Evolutionary conservation across 805 yeast genomes (phyloP).

Genomic region (Sugiyamaella lignohabitans): DNA sequence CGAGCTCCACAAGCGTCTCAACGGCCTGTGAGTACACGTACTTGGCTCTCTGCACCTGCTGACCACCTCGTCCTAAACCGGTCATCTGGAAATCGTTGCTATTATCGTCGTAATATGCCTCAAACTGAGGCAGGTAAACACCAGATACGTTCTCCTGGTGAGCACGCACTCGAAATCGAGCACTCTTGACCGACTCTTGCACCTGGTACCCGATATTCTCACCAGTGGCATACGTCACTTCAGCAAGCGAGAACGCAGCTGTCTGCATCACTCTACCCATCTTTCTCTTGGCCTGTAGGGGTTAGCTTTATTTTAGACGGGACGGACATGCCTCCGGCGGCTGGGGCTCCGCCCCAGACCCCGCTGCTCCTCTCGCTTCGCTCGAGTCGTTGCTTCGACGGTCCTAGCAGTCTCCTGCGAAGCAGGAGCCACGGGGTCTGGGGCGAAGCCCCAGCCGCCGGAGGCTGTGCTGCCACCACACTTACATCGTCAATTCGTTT

Average conservation of each 20-base stretch:
- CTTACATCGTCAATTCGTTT: slow-evolving; percentile 77
- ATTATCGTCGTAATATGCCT: slow-evolving; percentile 71
- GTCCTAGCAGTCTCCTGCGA: too few species aligned
- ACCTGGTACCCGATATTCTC: slow-evolving; percentile 94
- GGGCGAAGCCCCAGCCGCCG: neutral
- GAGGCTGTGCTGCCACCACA: neutral
- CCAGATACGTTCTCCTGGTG: slow-evolving; percentile 96
- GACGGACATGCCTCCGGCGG: neutral
- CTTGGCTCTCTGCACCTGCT: slow-evolving; percentile 92
- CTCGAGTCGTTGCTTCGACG: too few species aligned
- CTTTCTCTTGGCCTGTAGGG: slow-evolving; percentile 65
- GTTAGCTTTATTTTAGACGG: neutral
- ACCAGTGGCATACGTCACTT: slow-evolving; percentile 95
- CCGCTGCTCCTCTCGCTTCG: neutral
- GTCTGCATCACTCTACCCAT: slow-evolving; percentile 99
- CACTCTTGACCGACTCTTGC: slow-evolving; percentile 81
- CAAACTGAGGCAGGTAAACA: slow-evolving; percentile 89
- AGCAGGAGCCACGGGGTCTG: too few species aligned
- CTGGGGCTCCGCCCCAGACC: neutral
- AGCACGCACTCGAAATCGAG: slow-evolving; percentile 85
- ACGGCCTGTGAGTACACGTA: slow-evolving; percentile 90
- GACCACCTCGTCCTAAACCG: slow-evolving; percentile 98
- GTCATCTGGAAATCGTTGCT: slow-evolving; percentile 94
- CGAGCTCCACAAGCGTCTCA: slow-evolving; percentile 93
- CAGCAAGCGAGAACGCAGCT: slow-evolving; percentile 95